phyloP scores from a whole-genome alignment of 2,329 filamentous ascomycete genomes.

The Ambrosiella beaveri region DNA sequence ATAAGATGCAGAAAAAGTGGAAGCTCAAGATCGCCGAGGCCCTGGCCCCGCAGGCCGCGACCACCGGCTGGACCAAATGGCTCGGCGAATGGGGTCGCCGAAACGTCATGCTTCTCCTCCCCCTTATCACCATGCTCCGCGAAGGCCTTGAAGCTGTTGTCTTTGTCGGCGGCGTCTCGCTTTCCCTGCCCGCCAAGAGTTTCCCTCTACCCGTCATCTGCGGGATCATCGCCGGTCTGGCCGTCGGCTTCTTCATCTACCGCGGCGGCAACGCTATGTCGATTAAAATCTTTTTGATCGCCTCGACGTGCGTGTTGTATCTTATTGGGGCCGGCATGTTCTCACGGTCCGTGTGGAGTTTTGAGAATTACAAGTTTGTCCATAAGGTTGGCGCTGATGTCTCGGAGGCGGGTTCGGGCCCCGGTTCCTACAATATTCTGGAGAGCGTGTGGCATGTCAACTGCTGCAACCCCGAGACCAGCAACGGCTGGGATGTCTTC shows the following conservation, averaged over 20 bases:
- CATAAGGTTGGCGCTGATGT: slow-evolving; percentile 38
- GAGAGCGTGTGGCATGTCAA: slow-evolving; percentile 71
- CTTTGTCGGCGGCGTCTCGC: slow-evolving; percentile 61
- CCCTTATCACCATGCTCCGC: slow-evolving; percentile 60
- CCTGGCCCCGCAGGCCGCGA: slow-evolving; percentile 21
- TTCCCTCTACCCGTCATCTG: slow-evolving; percentile 54
- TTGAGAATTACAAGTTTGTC: slow-evolving; percentile 43
- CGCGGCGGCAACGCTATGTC: slow-evolving; percentile 19
- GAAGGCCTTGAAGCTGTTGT: slow-evolving; percentile 64
- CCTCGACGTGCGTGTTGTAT: slow-evolving; percentile 64
- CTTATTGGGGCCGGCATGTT: slow-evolving; percentile 67
- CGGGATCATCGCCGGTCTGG: slow-evolving; percentile 43
- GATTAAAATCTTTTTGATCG: slow-evolving; percentile 54
- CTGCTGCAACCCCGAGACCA: slow-evolving; percentile 45
- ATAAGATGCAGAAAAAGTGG: slow-evolving; percentile 66
- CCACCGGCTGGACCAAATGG: slow-evolving; percentile 14
- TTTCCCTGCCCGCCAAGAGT: slow-evolving; percentile 48
- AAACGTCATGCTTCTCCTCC: slow-evolving; percentile 61
- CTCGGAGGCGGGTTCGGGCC: slow-evolving; percentile 33
- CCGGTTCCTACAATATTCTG: slow-evolving; percentile 62
- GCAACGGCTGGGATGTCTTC: slow-evolving; percentile 57
- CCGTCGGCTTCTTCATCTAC: slow-evolving; percentile 55
- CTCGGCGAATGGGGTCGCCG: slow-evolving; percentile 42
- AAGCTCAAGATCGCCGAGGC: slow-evolving; percentile 51
- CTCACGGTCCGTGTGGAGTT: slow-evolving; percentile 54